A percentile compares a stretch with the other conserved stretches of the same genome.
These are phyloP conservation scores for Ramaria sp. DNA, from an alignment of 768 basidiomycete genomes.

Conservation along the genomic window DNA sequence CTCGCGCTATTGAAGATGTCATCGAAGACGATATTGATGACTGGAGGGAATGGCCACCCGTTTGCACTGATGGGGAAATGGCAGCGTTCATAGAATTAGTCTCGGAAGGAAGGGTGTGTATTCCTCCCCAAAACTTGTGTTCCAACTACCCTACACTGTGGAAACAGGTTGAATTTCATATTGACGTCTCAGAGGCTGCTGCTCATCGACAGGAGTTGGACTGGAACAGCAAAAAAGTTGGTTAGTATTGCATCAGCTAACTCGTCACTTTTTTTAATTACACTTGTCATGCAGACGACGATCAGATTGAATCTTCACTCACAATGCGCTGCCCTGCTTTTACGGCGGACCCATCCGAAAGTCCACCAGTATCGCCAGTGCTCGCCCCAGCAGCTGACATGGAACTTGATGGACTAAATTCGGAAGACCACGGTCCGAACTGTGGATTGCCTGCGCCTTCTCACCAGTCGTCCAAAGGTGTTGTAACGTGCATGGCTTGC, in stretches of 20 bases:
- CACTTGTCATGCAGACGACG: conserved; percentile 49
- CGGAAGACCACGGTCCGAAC: neutral
- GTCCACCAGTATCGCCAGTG: conserved; percentile 12
- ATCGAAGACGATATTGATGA: conserved; percentile 35
- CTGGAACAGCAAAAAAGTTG: conserved; percentile 87
- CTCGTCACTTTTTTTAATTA: neutral
- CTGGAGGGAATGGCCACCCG: conserved; percentile 71
- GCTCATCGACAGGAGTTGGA: conserved; percentile 47
- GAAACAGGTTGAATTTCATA: conserved; percentile 54
- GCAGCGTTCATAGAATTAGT: conserved; percentile 69
- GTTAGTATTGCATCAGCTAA: conserved; percentile 26
- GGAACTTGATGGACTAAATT: neutral
- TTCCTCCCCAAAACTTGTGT: neutral
- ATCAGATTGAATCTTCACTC: conserved; percentile 61
- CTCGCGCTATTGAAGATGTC: conserved; percentile 49
- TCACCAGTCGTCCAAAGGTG: neutral
- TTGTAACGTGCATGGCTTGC: neutral
- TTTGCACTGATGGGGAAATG: conserved; percentile 72
- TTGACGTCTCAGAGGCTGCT: conserved; percentile 56
- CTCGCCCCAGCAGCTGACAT: conserved; percentile 25
- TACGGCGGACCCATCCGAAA: neutral
- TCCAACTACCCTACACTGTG: neutral
- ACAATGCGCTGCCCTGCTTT: conserved; percentile 21
- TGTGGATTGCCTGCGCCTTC: neutral
- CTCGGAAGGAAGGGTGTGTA: conserved; percentile 63